A percentile compares a stretch with the other conserved stretches of the same genome.
These are phyloP conservation scores for Rhizophora apiculata DNA, from an alignment of 345 rosid species.

Conservation along the genomic window DNA sequence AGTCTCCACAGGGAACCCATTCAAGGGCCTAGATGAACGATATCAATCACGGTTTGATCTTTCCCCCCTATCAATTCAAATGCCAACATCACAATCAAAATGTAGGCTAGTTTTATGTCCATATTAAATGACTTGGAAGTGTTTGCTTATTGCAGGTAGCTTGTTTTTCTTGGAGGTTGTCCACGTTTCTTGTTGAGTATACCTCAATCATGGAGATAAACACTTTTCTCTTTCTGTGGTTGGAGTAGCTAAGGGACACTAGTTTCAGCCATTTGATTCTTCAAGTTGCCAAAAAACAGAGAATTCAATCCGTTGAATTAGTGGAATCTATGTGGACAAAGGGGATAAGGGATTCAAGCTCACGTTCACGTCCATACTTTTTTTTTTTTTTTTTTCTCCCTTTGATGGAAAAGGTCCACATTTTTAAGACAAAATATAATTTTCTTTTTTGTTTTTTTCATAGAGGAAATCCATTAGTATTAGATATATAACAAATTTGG, in stretches of 20 bases:
- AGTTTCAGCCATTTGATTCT: neutral
- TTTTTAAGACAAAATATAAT: too few species aligned
- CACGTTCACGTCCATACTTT: too few species aligned
- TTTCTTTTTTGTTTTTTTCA: too few species aligned
- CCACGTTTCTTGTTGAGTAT: too few species aligned
- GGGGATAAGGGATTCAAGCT: neutral
- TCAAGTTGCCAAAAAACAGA: neutral
- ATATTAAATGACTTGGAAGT: neutral
- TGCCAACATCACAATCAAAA: neutral
- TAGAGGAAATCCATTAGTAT: too few species aligned
- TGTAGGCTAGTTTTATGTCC: constrained; percentile 10
- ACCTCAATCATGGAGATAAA: neutral
- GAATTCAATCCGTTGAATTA: neutral
- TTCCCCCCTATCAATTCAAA: neutral
- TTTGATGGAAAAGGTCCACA: too few species aligned
- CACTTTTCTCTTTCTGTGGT: neutral
- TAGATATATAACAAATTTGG: too few species aligned
- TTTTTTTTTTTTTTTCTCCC: too few species aligned
- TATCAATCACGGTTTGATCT: neutral
- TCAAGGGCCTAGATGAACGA: too few species aligned
- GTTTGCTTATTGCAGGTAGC: too few species aligned
- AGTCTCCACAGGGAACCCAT: too few species aligned
- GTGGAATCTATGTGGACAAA: neutral
- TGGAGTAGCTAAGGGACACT: neutral
- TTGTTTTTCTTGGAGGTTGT: neutral